Evolutionary conservation across 1,284 basidiomycete genomes (phyloP).

Genomic region (Marasmius oreades): DNA sequence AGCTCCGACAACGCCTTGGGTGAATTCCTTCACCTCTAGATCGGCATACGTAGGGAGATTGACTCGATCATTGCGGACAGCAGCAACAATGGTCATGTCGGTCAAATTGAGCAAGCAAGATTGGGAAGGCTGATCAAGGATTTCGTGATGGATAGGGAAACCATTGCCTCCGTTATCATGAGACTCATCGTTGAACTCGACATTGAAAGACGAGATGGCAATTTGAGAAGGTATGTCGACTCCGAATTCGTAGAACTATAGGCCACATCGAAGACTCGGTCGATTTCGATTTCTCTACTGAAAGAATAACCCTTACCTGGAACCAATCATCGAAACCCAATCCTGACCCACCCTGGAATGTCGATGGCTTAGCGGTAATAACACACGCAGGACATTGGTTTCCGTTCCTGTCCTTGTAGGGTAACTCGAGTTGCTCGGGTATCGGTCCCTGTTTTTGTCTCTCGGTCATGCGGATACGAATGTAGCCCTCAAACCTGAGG

Average conservation of each 20-base stretch:
- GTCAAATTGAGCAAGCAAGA: neutral
- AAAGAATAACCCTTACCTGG: neutral
- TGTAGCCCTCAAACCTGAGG: neutral
- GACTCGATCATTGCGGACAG: neutral
- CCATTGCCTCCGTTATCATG: neutral
- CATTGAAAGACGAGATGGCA: neutral
- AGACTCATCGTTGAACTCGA: neutral
- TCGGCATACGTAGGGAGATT: neutral
- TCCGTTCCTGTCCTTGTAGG: neutral
- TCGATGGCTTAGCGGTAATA: neutral
- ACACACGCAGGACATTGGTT: neutral
- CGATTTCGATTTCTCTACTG: no score
- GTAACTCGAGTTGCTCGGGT: neutral
- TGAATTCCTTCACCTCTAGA: neutral
- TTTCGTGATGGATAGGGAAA: neutral
- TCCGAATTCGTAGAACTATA: conserved; percentile 1
- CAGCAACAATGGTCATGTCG: neutral
- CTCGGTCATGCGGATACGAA: neutral
- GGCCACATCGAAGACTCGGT: no score
- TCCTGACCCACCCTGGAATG: neutral
- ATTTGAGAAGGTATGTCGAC: neutral
- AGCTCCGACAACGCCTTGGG: neutral
- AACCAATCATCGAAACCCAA: neutral
- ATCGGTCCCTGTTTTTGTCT: neutral
- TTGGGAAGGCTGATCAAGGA: neutral